These are phyloP conservation scores for Penicillium sp. DNA, from an alignment of 2,329 filamentous ascomycete genomes.

Conservation along the genomic window DNA sequence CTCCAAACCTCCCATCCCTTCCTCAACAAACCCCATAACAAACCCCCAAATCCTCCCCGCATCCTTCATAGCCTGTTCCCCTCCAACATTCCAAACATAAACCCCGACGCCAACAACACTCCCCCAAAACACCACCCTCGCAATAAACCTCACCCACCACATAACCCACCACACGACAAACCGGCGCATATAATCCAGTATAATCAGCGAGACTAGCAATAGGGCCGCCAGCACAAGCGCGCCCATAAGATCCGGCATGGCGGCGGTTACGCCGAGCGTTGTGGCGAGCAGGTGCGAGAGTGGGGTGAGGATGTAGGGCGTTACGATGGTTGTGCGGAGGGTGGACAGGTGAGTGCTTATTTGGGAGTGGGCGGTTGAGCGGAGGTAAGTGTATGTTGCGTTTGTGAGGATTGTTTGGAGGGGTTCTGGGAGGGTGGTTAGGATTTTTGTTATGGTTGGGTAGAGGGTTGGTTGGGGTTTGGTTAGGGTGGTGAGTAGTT, in stretches of 20 bases:
- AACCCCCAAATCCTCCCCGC: constrained; percentile 66
- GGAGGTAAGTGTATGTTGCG: constrained; percentile 28
- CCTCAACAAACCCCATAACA: constrained; percentile 66
- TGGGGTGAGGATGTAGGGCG: constrained; percentile 56
- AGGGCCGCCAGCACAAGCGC: constrained; percentile 61
- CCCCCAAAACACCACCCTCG: constrained; percentile 70
- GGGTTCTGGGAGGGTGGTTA: constrained; percentile 24
- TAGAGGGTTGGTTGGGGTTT: neutral
- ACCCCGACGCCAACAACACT: constrained; percentile 61
- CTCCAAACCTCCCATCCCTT: constrained; percentile 50
- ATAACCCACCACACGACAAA: constrained; percentile 79
- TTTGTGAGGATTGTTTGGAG: constrained; percentile 29
- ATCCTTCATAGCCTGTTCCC: constrained; percentile 42
- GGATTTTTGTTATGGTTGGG: neutral
- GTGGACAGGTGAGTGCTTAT: constrained; percentile 32
- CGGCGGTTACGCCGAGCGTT: constrained; percentile 31
- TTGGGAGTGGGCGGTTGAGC: constrained; percentile 27
- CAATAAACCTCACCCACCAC: constrained; percentile 74
- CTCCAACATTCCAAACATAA: constrained; percentile 57
- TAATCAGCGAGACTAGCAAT: constrained; percentile 67
- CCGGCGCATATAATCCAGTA: constrained; percentile 73
- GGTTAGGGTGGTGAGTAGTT: neutral
- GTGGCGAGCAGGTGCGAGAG: constrained; percentile 44
- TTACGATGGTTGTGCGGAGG: constrained; percentile 49
- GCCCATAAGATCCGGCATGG: constrained; percentile 44